Percentiles rank a stretch among this genome's conserved stretches.
phyloP scores from a whole-genome alignment of 371 early-diverging fungal genomes.

The Batkoa obscura region DNA sequence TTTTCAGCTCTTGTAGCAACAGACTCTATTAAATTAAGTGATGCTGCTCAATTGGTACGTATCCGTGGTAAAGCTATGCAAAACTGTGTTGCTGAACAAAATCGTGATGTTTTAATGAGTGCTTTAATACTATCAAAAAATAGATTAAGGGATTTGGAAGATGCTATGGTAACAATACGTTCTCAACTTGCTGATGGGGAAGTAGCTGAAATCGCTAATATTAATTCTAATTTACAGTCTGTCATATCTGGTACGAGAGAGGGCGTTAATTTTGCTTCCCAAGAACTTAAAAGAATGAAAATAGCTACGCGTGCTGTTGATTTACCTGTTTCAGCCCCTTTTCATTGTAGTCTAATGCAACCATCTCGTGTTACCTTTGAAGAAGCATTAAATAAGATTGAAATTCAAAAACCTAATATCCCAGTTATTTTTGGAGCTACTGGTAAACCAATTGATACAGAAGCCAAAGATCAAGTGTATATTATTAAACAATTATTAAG shows the following conservation, averaged over 20 bases:
- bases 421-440: conserved; percentile 85
- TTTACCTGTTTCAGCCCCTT: conserved; percentile 88
- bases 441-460: conserved; percentile 8
- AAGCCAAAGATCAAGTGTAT: conserved; percentile 12
- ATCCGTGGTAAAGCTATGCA: conserved; percentile 78
- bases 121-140: conserved; percentile 63
- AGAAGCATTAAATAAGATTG: conserved; percentile 35
- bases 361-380: conserved; percentile 63
- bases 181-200: conserved; percentile 38
- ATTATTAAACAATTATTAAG: conserved; percentile 51
- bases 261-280: conserved; percentile 73
- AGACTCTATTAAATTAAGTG: conserved; percentile 42
- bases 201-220: conserved; percentile 63
- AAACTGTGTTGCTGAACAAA: conserved; percentile 37
- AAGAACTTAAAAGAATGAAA: conserved; percentile 47
- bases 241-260: conserved; percentile 76
- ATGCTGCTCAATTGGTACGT: conserved; percentile 68
- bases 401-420: conserved; percentile 40
- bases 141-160: conserved; percentile 44
- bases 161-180: conserved; percentile 38
- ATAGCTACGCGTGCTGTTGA: conserved; percentile 72
- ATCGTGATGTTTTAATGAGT: conserved; percentile 62
- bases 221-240: conserved; percentile 69
- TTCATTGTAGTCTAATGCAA: conserved; percentile 79
- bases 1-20: conserved; percentile 77